Percentiles rank a stretch among this genome's conserved stretches.
Conservation (phyloP, 176 grass and related monocot species). For the Paspalum vaginatum region DNA sequence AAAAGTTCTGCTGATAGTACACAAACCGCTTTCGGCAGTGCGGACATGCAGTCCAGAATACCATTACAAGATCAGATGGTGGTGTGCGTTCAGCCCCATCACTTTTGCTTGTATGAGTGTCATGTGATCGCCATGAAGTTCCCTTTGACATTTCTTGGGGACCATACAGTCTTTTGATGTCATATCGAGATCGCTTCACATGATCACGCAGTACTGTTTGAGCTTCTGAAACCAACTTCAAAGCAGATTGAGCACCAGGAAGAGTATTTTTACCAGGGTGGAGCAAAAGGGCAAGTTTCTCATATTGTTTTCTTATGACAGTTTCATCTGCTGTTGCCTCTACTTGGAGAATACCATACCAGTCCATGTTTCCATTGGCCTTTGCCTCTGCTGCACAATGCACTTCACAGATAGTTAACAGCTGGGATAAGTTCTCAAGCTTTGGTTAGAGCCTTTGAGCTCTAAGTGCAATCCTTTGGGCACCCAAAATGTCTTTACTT, state of each 20-base stretch:
- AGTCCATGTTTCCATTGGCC: constrained; percentile 49
- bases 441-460: constrained; percentile 64
- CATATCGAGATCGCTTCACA: constrained; percentile 52
- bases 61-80: constrained; percentile 7
- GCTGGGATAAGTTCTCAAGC: constrained; percentile 57
- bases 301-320: constrained; percentile 59
- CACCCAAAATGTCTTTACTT: neutral
- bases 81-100: constrained; percentile 25
- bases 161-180: constrained; percentile 32
- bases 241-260: constrained; percentile 64
- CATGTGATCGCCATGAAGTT: neutral
- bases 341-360: constrained; percentile 70
- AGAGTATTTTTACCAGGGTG: constrained; percentile 75
- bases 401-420: constrained; percentile 67
- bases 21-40: constrained; percentile 33
- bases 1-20: constrained; percentile 36
- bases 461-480: constrained; percentile 38
- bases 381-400: constrained; percentile 53
- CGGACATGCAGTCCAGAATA: constrained; percentile 38
- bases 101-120: constrained; percentile 31
- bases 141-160: neutral
- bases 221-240: constrained; percentile 71
- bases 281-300: constrained; percentile 62
- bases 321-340: constrained; percentile 50
- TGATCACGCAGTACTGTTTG: constrained; percentile 50